Evolutionary conservation across 345 rosid genomes (phyloP).

Genomic region (Mallotus nudiflorus): DNA sequence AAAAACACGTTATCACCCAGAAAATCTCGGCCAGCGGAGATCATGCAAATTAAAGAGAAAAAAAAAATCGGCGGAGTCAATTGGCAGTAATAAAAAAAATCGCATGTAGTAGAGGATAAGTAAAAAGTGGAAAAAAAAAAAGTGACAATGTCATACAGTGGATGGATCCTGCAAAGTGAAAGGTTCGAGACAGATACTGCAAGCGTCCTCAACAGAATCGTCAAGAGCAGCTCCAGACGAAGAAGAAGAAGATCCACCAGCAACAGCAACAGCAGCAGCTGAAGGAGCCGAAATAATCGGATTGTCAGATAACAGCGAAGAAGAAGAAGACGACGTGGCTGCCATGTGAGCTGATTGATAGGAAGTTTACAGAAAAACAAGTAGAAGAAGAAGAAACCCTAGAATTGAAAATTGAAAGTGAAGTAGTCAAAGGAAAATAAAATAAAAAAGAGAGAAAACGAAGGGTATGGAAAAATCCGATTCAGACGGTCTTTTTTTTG

Average conservation of each 20-base stretch:
- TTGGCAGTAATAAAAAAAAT: too few relatives aligned
- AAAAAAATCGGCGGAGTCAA: too few relatives aligned
- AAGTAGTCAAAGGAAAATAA: constrained; percentile 49
- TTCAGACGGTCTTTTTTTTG: constrained; percentile 30
- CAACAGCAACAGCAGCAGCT: neutral
- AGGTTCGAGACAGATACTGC: constrained; percentile 90
- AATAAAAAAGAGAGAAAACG: constrained; percentile 22
- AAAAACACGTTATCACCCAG: too few relatives aligned
- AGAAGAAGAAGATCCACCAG: constrained; percentile 8
- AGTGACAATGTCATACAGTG: constrained; percentile 44
- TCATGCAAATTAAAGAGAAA: too few relatives aligned
- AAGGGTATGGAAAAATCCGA: constrained; percentile 25
- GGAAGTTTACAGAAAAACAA: neutral
- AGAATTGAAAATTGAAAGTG: neutral
- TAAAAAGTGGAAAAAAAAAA: neutral
- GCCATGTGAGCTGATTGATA: neutral
- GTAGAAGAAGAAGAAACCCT: constrained; percentile 30
- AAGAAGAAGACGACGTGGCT: constrained; percentile 29
- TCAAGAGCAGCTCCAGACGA: constrained; percentile 31
- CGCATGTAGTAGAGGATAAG: neutral
- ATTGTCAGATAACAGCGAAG: constrained; percentile 23
- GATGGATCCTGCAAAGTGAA: constrained; percentile 65
- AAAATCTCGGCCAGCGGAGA: too few relatives aligned
- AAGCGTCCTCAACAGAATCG: constrained; percentile 61
- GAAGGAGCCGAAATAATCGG: constrained; percentile 11